A percentile compares a stretch with the other conserved stretches of the same genome.
These are phyloP conservation scores for Xylona heveae DNA, from an alignment of 495 filamentous ascomycete species.

Conservation along the genomic window DNA sequence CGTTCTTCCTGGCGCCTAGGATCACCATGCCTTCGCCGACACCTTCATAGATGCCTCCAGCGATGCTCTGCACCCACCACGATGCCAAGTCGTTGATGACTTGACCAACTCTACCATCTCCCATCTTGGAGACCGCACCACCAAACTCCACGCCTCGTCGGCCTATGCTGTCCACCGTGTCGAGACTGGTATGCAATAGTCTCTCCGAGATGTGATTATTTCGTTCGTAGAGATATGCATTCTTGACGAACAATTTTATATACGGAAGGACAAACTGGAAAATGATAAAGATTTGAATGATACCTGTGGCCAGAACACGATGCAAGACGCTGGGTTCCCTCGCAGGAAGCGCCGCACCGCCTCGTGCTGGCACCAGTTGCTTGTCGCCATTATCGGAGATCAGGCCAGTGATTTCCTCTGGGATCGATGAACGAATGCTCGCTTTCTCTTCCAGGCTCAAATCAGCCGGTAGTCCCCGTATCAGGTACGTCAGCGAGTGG, in stretches of 20 bases:
- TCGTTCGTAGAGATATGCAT: constrained; percentile 39
- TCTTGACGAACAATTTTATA: constrained; percentile 25
- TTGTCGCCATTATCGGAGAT: not conserved
- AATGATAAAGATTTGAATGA: constrained; percentile 33
- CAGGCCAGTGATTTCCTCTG: constrained; percentile 10
- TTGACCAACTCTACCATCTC: constrained; percentile 33
- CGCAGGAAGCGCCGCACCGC: constrained; percentile 2
- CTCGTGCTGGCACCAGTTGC: not conserved
- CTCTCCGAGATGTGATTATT: constrained; percentile 36
- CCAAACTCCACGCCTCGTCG: constrained; percentile 26
- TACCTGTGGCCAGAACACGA: constrained; percentile 28
- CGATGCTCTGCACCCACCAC: constrained; percentile 37
- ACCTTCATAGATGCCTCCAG: constrained; percentile 42
- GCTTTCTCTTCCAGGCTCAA: constrained; percentile 25
- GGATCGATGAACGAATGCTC: constrained; percentile 24
- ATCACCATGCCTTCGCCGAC: no score
- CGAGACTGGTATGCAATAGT: constrained; percentile 24
- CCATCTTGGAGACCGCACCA: constrained; percentile 25
- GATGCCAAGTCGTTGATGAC: constrained; percentile 23
- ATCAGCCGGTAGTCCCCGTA: constrained; percentile 39
- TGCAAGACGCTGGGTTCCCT: constrained; percentile 30
- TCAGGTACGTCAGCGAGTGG: constrained; percentile 39
- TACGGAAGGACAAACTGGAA: constrained; percentile 36
- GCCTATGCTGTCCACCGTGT: constrained; percentile 29
- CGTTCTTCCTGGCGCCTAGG: no score